Evolutionary conservation across 768 basidiomycete genomes (phyloP), one percentile per base, ranked within the genome.

Genomic region (Mycena olivaceomarginata): DNA sequence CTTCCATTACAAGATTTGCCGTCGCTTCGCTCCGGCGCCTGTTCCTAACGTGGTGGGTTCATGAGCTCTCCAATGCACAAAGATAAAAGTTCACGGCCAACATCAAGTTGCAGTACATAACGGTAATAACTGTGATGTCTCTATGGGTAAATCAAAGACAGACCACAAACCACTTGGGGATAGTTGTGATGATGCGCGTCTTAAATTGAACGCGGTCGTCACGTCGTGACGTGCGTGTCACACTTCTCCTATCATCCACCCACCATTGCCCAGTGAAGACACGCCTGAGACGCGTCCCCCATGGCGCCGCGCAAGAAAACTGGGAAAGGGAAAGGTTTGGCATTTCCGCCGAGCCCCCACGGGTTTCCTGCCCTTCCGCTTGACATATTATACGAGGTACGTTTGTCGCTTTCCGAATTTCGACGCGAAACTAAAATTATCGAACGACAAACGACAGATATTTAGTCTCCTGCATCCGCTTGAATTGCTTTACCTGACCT

Each of bases 381-480:
- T 8, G 73, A 77, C 59, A 70, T 74, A 31, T 67, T 77, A 8
- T 74, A 40, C 72, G 77, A 77, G 43, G 73, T 74, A 37, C 22
- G 65, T 37, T 8, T 2, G 2, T 5, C 6, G 31, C 3, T 59
- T 18, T 25, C 25, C 25, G 25, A 25, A 25, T 25, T 25, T 43
- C n/a, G 4, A 15, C 31, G 15, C 22, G 12, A 11, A n/a, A 46
- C 25, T 20, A 9, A 9, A 53, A 48, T 11, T 46, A 12, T 40
- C 13, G 10, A 45, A 45, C 43, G 3, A 4, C 12, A 51, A 40
- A 40, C 51, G 2, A 39, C 63, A 87, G 87, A 83, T 87, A 51
- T 83, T 85, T 45, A 78, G 74, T 67, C 82, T 80, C 43, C 25
- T 87, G n/a, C 73, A 71, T 20, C 76, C 79, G 2, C 37, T 74